Conservation (phyloP, 1,139 yeast species). For the Yamadazyma dushanensis region DNA sequence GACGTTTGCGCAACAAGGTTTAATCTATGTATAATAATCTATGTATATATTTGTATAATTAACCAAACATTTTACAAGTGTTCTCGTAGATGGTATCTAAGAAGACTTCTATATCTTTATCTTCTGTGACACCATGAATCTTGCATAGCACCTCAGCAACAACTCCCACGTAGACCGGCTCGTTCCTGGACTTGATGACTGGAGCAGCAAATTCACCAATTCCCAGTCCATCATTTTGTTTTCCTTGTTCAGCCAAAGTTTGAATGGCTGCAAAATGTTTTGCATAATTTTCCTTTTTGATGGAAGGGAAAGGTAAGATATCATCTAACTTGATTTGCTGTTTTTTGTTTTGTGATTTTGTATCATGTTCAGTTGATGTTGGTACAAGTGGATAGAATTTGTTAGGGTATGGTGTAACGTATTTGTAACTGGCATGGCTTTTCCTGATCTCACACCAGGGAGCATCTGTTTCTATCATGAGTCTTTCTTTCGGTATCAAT, state of each 20-base stretch:
- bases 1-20: constrained; percentile 9
- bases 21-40: constrained; percentile 4
- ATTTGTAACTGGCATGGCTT: constrained; percentile 72
- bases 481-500: constrained; percentile 61
- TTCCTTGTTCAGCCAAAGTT: constrained; percentile 9
- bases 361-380: constrained; percentile 6
- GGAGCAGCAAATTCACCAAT: constrained; percentile 45
- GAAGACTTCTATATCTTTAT: constrained; percentile 50
- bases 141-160: constrained; percentile 79
- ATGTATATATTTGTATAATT: constrained; percentile 2
- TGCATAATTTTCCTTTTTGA: constrained; percentile 62
- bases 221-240: constrained; percentile 12
- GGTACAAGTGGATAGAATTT: constrained; percentile 48
- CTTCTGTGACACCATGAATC: constrained; percentile 40
- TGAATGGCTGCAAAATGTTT: constrained; percentile 32
- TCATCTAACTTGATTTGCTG: constrained; percentile 32
- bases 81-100: constrained; percentile 66
- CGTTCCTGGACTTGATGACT: constrained; percentile 82
- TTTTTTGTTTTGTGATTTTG: constrained; percentile 7
- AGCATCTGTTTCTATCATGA: constrained; percentile 91
- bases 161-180: constrained; percentile 81
- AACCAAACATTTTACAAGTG: constrained; percentile 55
- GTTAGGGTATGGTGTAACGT: constrained; percentile 55
- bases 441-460: constrained; percentile 97
- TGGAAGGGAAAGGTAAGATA: constrained; percentile 57